phyloP scores from a whole-genome alignment of 2,329 filamentous ascomycete species.

The Fusarium siculi region DNA sequence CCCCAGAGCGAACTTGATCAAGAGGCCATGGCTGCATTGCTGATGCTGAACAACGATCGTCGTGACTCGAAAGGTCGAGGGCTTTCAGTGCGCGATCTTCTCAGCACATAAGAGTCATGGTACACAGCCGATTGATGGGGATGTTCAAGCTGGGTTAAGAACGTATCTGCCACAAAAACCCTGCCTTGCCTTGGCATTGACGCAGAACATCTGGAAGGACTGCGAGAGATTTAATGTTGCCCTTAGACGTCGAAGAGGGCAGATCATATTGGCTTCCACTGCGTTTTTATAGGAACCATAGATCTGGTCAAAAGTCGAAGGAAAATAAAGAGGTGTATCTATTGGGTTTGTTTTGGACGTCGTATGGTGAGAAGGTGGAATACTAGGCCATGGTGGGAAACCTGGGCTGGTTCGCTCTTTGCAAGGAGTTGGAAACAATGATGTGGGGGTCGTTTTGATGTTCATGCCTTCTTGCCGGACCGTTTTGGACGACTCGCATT shows the following conservation, averaged over 20 bases:
- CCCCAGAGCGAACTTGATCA: conserved; percentile 72
- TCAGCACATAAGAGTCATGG: conserved; percentile 58
- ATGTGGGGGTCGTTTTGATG: conserved; percentile 15
- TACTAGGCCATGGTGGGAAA: conserved; percentile 8
- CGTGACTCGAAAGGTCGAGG: conserved; percentile 62
- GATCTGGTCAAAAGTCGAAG: background rate
- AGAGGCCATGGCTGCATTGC: conserved; percentile 83
- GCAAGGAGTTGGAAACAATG: conserved; percentile 25
- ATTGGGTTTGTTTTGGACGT: background rate
- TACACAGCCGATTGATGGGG: background rate
- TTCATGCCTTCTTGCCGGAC: background rate
- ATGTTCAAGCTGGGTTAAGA: background rate
- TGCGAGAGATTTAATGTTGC: background rate
- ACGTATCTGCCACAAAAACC: background rate
- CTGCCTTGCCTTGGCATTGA: background rate
- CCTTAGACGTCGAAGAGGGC: background rate
- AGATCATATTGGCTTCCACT: background rate
- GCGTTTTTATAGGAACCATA: background rate
- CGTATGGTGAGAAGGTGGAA: background rate
- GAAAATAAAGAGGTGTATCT: background rate
- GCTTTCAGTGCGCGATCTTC: conserved; percentile 65
- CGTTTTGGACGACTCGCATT: background rate
- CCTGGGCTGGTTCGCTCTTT: conserved; percentile 4
- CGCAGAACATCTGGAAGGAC: conserved; percentile 5
- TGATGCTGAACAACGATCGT: conserved; percentile 88